Conservation (phyloP, 176 grass and related monocot species). For the Cenchrus americanus region DNA sequence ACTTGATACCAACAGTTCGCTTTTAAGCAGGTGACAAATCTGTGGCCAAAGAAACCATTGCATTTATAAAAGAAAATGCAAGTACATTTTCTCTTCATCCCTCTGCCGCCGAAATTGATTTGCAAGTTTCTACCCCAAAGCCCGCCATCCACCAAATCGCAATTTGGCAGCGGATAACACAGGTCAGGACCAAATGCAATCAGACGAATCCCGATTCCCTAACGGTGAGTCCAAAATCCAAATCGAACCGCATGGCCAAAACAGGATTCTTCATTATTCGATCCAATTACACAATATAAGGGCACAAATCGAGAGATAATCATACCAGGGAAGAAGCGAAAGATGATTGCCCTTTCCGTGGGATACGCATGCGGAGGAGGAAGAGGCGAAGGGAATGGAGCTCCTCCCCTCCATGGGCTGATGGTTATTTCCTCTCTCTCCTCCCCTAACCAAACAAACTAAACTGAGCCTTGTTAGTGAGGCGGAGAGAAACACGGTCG, state of each 20-base stretch:
- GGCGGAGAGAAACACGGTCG: slow-evolving; percentile 41
- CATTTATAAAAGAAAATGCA: neutral
- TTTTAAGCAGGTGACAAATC: neutral
- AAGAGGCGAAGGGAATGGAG: neutral
- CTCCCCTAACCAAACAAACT: slow-evolving; percentile 17
- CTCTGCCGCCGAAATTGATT: neutral
- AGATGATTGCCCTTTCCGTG: neutral
- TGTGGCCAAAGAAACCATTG: neutral
- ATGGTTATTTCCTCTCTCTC: slow-evolving; percentile 37
- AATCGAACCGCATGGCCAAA: neutral
- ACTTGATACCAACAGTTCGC: neutral
- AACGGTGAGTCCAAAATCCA: neutral
- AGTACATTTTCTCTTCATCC: neutral
- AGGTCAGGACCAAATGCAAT: slow-evolving; percentile 22
- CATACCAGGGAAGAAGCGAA: slow-evolving; percentile 35
- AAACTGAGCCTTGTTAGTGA: slow-evolving; percentile 7
- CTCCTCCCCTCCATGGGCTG: slow-evolving; percentile 43
- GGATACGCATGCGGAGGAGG: neutral
- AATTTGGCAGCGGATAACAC: neutral
- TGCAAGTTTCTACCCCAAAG: neutral
- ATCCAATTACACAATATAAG: neutral
- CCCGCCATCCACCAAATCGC: neutral
- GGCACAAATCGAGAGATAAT: neutral
- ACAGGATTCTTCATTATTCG: neutral
- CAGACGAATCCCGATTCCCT: neutral